Evolutionary conservation across 2,329 filamentous ascomycete species (phyloP).

Genomic region (Sarocladiaceae sp.): DNA sequence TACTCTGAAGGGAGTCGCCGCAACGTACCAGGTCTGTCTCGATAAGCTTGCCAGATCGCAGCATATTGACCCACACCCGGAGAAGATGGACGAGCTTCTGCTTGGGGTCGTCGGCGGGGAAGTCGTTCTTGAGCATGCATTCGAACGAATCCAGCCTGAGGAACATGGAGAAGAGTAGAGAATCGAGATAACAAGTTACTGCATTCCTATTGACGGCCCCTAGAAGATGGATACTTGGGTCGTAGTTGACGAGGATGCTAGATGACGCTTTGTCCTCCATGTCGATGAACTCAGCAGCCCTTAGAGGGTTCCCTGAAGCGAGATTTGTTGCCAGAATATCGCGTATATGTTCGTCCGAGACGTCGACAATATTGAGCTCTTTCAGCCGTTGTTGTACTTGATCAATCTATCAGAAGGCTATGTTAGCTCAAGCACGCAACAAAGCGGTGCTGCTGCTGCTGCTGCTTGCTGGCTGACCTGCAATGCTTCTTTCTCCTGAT

Average conservation of each 20-base stretch:
- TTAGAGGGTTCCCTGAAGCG: slow-evolving; percentile 63
- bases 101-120: slow-evolving; percentile 59
- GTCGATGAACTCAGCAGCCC: slow-evolving; percentile 68
- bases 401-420: slow-evolving; percentile 35
- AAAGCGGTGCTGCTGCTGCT: too few species aligned
- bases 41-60: slow-evolving; percentile 79
- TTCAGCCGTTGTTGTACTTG: slow-evolving; percentile 32
- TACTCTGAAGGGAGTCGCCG: neutral
- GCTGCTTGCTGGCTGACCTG: neutral
- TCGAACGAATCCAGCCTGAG: slow-evolving; percentile 85
- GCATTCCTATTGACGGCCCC: slow-evolving; percentile 80
- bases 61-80: slow-evolving; percentile 87
- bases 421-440: too few species aligned
- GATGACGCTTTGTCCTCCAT: slow-evolving; percentile 76
- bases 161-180: slow-evolving; percentile 93
- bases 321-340: slow-evolving; percentile 54
- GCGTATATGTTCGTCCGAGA: slow-evolving; percentile 51
- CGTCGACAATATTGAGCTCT: slow-evolving; percentile 37
- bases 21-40: slow-evolving; percentile 69
- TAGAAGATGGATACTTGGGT: slow-evolving; percentile 63
- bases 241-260: slow-evolving; percentile 70
- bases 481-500: slow-evolving; percentile 2
- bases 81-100: slow-evolving; percentile 71
- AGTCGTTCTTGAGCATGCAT: slow-evolving; percentile 77
- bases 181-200: slow-evolving; percentile 93